These are phyloP conservation scores for Endoconidiophora laricicola DNA, from an alignment of 2,329 filamentous ascomycete species.

Conservation along the genomic window DNA sequence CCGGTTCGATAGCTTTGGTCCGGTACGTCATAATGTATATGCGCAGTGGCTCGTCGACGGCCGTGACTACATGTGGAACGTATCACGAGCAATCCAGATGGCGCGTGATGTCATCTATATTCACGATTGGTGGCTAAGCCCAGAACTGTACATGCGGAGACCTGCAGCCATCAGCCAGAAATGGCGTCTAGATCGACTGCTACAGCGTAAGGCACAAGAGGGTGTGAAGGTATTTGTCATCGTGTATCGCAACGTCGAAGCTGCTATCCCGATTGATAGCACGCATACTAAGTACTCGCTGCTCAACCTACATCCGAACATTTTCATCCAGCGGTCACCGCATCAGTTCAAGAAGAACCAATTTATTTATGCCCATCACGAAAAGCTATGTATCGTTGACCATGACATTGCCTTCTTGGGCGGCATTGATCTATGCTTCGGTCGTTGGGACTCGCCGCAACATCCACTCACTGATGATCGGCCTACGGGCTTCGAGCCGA, in stretches of 20 bases:
- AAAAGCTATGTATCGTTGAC: slow-evolving; percentile 94
- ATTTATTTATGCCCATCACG: slow-evolving; percentile 98
- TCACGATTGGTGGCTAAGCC: slow-evolving; percentile 97
- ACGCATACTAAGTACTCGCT: slow-evolving; percentile 96
- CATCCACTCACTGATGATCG: slow-evolving; percentile 86
- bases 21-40: slow-evolving; percentile 70
- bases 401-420: slow-evolving; percentile 92
- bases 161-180: slow-evolving; percentile 94
- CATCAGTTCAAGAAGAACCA: slow-evolving; percentile 98
- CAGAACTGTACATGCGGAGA: slow-evolving; percentile 85
- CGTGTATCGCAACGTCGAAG: slow-evolving; percentile 93
- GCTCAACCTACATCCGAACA: slow-evolving; percentile 85
- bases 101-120: slow-evolving; percentile 97
- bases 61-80: slow-evolving; percentile 98
- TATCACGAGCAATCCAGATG: slow-evolving; percentile 91
- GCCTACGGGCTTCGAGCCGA: slow-evolving; percentile 78
- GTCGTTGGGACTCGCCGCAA: slow-evolving; percentile 91
- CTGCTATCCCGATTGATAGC: slow-evolving; percentile 91
- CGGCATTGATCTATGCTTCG: slow-evolving; percentile 91
- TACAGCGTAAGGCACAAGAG: slow-evolving; percentile 86
- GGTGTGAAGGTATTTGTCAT: slow-evolving; percentile 97
- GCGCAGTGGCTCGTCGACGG: slow-evolving; percentile 95
- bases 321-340: slow-evolving; percentile 88
- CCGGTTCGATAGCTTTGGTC: slow-evolving; percentile 85
- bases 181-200: slow-evolving; percentile 81